Base-by-base conservation (phyloP, 1,139 yeast species). In the Geotrichum carabidarum region DNA sequence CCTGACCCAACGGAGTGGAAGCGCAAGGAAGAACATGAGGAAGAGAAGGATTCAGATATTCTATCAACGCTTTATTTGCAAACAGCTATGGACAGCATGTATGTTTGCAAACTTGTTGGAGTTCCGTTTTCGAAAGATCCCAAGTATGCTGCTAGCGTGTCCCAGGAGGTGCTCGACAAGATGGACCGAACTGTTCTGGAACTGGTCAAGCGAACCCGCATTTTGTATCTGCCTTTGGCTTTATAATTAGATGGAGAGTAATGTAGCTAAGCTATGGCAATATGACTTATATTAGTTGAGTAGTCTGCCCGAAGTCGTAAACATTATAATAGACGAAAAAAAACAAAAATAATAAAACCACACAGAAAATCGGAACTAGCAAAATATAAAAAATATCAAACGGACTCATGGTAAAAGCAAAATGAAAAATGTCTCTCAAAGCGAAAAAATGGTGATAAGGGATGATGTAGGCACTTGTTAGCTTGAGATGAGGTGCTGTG, bases 181-280 rank as follows among this genome's bases (percentile, higher is more conserved):
- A 38, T 32, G 51, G 51, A 48, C n/a, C 32, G 22, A 34, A 8
- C 47, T 8, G n/a, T 42, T 3, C 42, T 4, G 15, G 51, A 48
- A 6, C 40, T 41, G 6, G 55, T 48, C 27, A 48, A 48, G 15
- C 43, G 53, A 7, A 55, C 55, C 8, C 44, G 55, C 11, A 34
- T 55, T 8, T 22, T 55, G 22, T 55, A 55, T 44, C 42, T 52
- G 15, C 58, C 58, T 14, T 37, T 55, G 14, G 53, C 55, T 22
- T 34, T 49, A 12, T 55, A 40, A 43, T 14, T 15, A 35, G 38
- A 12, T 12, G n/a, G 38, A 14, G n/a, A 3, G 14, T 35, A 4
- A 35, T 2, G 14, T 35, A 22, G 27, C 27, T 22, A 22, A 22
- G 27, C 3, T 22, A 22, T 22, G 27, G 27, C 27, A 22, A 22